Conservation (phyloP, 805 yeast species). For the Vanderwaltozyma yarrowii region DNA sequence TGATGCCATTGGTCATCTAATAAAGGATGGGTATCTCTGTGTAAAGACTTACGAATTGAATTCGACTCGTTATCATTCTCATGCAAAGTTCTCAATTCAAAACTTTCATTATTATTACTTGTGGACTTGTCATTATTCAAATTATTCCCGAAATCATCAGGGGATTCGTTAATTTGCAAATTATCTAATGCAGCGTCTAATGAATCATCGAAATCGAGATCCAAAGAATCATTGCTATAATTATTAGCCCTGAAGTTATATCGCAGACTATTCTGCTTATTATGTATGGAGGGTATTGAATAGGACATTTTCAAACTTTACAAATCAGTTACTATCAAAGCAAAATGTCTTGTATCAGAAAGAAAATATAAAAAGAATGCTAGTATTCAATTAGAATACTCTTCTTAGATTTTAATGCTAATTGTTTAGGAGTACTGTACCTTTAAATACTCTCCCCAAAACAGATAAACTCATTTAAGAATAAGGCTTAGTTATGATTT, state of each 20-base stretch:
- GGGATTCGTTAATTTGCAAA: conserved; percentile 32
- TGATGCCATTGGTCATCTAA: not conserved
- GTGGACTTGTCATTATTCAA: conserved; percentile 13
- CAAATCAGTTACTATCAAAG: too few relatives aligned
- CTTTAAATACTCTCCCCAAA: too few relatives aligned
- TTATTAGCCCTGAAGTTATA: conserved; percentile 2
- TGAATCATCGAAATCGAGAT: conserved; percentile 46
- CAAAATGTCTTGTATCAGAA: too few relatives aligned
- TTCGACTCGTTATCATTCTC: not conserved
- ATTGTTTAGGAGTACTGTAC: too few relatives aligned
- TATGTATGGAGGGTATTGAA: not conserved
- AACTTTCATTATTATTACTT: conserved; percentile 16
- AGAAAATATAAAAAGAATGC: too few relatives aligned
- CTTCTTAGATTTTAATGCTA: too few relatives aligned
- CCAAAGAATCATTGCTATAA: conserved; percentile 38
- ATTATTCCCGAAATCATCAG: conserved; percentile 24
- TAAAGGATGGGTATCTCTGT: not conserved
- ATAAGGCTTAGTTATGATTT: too few relatives aligned
- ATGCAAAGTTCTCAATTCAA: conserved; percentile 23
- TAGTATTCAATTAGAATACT: too few relatives aligned
- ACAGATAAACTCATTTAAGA: too few relatives aligned
- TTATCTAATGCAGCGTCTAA: conserved; percentile 57
- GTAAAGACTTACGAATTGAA: not conserved
- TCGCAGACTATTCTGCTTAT: not conserved
- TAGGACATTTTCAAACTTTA: not conserved